Evolutionary conservation across 257 asterid genomes (phyloP).

Genomic region (Fraxinus excelsior): DNA sequence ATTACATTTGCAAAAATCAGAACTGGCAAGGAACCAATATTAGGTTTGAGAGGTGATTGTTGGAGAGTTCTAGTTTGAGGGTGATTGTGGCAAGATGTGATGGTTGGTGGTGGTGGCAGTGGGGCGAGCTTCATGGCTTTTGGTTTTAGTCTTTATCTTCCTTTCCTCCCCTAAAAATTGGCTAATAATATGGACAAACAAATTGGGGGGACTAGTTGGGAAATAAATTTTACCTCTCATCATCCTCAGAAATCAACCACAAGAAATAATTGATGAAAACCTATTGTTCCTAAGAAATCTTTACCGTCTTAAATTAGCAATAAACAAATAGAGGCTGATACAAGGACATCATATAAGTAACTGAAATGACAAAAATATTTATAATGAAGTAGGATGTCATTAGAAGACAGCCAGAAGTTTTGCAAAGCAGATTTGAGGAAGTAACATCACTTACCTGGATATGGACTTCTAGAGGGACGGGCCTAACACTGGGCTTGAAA

Average conservation of each 20-base stretch:
- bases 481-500: conserved; percentile 99
- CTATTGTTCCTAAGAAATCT: background rate
- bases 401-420: conserved; percentile 22
- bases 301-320: background rate
- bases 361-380: background rate
- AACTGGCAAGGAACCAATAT: background rate
- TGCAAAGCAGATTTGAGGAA: conserved; percentile 26
- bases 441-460: conserved; percentile 75
- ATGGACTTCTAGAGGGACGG: conserved; percentile 99
- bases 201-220: background rate
- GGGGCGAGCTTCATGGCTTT: background rate
- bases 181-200: background rate
- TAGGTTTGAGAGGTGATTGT: background rate
- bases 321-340: background rate
- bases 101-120: background rate
- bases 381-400: conserved; percentile 16
- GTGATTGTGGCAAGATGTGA: background rate
- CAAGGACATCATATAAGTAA: background rate
- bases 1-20: background rate
- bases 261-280: background rate
- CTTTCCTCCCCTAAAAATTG: background rate
- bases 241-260: background rate
- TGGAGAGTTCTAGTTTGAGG: background rate
- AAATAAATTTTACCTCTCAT: background rate
- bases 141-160: background rate